phyloP scores from a whole-genome alignment of 139 green algal species.

The Astrephomene gubernaculifera region DNA sequence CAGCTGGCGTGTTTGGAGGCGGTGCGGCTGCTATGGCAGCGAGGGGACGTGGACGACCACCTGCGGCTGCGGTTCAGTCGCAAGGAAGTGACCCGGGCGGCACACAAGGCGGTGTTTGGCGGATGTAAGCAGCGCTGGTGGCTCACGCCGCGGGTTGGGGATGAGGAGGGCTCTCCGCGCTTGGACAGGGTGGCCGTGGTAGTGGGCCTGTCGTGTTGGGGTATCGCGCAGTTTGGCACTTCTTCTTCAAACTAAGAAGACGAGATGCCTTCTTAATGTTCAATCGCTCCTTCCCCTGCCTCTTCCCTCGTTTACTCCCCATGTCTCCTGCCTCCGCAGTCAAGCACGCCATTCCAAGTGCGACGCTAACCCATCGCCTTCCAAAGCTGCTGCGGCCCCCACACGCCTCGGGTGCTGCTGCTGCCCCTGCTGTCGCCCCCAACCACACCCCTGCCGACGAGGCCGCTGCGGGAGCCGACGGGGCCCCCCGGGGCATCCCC shows the following conservation, averaged over 20 bases:
- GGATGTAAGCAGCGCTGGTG: background rate
- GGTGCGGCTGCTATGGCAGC: slow-evolving; percentile 7
- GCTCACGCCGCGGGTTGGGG: too few relatives aligned
- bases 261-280: background rate
- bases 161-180: too few relatives aligned
- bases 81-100: background rate
- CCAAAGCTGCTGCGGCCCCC: background rate
- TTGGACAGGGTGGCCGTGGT: background rate
- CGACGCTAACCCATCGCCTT: background rate
- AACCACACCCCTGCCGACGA: background rate
- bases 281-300: background rate
- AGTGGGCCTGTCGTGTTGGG: background rate
- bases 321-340: background rate
- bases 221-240: background rate
- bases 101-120: background rate
- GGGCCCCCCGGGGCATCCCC: too few relatives aligned
- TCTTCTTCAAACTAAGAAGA: background rate
- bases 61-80: slow-evolving; percentile 13
- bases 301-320: background rate
- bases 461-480: background rate
- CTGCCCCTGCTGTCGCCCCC: background rate
- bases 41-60: slow-evolving; percentile 35
- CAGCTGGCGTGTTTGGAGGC: slow-evolving; percentile 24
- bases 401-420: background rate
- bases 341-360: background rate